These are phyloP conservation scores for Cucumis cinereus DNA, from an alignment of 306 rosid genomes.

Conservation along the genomic window DNA sequence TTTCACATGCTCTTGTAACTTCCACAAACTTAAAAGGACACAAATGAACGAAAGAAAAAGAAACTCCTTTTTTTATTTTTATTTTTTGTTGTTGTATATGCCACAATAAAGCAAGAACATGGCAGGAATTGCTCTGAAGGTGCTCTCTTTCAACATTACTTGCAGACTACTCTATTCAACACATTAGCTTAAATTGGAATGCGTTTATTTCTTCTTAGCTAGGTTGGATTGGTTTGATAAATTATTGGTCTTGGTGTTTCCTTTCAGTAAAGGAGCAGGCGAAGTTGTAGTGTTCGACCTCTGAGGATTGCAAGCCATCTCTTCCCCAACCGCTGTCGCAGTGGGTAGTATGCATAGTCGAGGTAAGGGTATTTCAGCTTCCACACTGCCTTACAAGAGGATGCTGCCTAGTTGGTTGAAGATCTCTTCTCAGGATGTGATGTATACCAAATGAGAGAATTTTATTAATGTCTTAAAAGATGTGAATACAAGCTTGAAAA, in stretches of 20 bases:
- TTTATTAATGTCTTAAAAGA: too few relatives aligned
- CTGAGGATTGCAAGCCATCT: background rate
- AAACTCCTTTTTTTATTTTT: background rate
- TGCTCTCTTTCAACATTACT: too few relatives aligned
- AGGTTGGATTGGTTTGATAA: too few relatives aligned
- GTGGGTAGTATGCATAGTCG: constrained; percentile 88
- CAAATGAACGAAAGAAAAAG: background rate
- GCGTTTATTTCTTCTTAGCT: too few relatives aligned
- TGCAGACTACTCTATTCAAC: too few relatives aligned
- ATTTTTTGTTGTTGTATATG: background rate
- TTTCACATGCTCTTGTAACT: background rate
- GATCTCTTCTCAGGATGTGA: constrained; percentile 59
- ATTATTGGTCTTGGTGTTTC: constrained; percentile 6
- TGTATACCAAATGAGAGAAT: too few relatives aligned
- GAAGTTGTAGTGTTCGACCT: background rate
- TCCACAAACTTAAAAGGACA: background rate
- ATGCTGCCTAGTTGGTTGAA: constrained; percentile 68
- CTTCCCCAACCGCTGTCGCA: constrained; percentile 15
- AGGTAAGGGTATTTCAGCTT: constrained; percentile 86
- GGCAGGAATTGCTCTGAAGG: background rate
- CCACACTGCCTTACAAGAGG: constrained; percentile 80
- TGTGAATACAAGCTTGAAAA: too few relatives aligned
- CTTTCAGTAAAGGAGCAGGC: background rate
- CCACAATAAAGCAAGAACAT: background rate
- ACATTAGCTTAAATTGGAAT: too few relatives aligned